phyloP scores from a whole-genome alignment of 306 rosid species.

The Gastrolobium bilobum region DNA sequence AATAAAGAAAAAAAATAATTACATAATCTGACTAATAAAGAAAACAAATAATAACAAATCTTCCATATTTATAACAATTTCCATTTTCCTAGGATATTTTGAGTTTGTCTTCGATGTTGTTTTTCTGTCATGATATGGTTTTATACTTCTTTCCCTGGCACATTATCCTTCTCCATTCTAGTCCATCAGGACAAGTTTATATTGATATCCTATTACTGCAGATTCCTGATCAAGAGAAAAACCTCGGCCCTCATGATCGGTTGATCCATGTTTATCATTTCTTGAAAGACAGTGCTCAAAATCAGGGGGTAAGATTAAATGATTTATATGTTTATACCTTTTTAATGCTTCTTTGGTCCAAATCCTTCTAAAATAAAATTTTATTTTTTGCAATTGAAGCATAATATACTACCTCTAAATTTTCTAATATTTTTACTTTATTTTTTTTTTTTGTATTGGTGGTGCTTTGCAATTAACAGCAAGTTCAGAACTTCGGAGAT shows the following conservation, averaged over 20 bases:
- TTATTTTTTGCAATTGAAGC: background rate
- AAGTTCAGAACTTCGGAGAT: slow-evolving; percentile 93
- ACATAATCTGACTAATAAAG: too few relatives aligned
- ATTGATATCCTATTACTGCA: slow-evolving; percentile 42
- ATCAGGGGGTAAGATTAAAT: slow-evolving; percentile 66
- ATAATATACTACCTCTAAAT: slow-evolving; percentile 6
- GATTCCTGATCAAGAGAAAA: slow-evolving; percentile 93
- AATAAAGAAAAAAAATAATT: too few relatives aligned
- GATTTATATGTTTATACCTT: background rate
- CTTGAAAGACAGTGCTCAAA: slow-evolving; percentile 75
- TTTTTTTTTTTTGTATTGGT: slow-evolving; percentile 3
- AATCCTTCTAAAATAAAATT: background rate
- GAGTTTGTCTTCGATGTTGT: background rate
- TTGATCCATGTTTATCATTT: slow-evolving; percentile 95
- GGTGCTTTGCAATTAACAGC: slow-evolving; percentile 57
- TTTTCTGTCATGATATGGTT: slow-evolving; percentile 3
- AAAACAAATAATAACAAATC: too few relatives aligned
- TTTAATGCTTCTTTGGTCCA: background rate
- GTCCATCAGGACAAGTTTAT: background rate
- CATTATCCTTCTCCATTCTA: slow-evolving; percentile 24
- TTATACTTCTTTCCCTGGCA: background rate
- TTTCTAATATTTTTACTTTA: slow-evolving; percentile 10
- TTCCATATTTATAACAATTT: background rate
- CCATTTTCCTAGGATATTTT: background rate
- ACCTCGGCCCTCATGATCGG: slow-evolving; percentile 77